Base-by-base conservation (phyloP, 495 filamentous ascomycete genomes). In the Neurospora sp. region DNA sequence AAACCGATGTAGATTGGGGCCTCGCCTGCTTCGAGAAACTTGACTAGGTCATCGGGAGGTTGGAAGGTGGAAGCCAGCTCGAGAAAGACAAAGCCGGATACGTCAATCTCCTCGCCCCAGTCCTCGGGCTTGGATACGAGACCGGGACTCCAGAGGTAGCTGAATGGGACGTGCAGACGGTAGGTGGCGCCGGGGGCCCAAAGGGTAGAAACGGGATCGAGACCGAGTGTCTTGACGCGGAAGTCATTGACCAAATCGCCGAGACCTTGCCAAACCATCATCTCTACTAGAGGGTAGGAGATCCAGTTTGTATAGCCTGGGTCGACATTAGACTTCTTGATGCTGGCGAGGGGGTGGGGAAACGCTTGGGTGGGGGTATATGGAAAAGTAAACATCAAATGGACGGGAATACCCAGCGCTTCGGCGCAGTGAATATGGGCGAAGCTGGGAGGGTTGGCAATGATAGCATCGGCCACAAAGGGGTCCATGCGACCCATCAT, bases 361-460 rank as follows among this genome's bases (percentile, higher is more conserved):
- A 93, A 92, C 7, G 88, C 85, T 72, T 86, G 86, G 0, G 91
- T 93, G 0, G 90, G 88, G 10, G 87, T 90, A 75, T 89, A 91
- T n/a, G 89, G 89, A 73, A 92, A 94, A 19, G 92, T 94, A 81
- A 94, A 95, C 90, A 95, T 93, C 72, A 95, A 79, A 80, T 94
- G 91, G 6, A 95, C 81, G 11, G 92, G 92, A 34, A 94, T 88
- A 0, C 92, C 92, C 71, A 96, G 81, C 77, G 89, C 90, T 80
- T 96, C 90, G n/a, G 92, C 92, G 74, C 91, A 91, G 81, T 93
- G 92, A 6, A 94, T 82, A 80, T 94, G 92, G 15, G 91, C 91
- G 78, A 94, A 94, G 79, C 91, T 91, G 0, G 92, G 92, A 3
- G 92, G 92, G 77, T 96, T 96, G 15, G 92, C 92, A 73, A 96